Evolutionary conservation across 257 asterid genomes (phyloP), one percentile per base, ranked within the genome.

Genomic region (Lantana camara): DNA sequence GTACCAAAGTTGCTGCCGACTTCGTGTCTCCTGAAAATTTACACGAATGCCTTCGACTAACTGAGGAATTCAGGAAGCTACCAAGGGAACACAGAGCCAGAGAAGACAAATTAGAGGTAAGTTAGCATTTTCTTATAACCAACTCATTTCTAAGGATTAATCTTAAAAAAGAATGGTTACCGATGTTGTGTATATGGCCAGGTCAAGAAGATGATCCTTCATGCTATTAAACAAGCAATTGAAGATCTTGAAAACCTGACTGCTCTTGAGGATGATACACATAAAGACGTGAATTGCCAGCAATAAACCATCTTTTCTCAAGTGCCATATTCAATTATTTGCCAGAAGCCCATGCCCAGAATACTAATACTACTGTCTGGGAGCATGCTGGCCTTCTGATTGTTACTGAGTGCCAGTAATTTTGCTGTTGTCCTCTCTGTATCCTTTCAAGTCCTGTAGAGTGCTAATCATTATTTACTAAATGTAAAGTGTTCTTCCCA

Each of bases 81-180:
- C 97, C 98, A 15, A 90, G 55, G 61, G 71, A 72, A 64, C 98
- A 93, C 77, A 93, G 78, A 80, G 95, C 95, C 67, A 87, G 78
- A 70, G 98, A 93, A 81, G 98, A 93, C 84, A 93, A 93, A 72
- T 67, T 93, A 67, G 98, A 93, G 95, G 98, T 93, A 77, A 8
- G 37, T 52, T 13, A 10, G n/a, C 10, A 58, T 40, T 19, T 23
- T 38, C 68, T 51, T 47, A 7, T 57, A n/a, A 15, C 20, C 54
- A 15, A 20, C 27, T 24, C 13, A 9, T 29, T 20, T 13, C 29
- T 19, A 21, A 34, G 32, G 6, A 7, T 9, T 19, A 9, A 17
- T 44, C 15, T n/a, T n/a, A n/a, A n/a, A 44, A 13, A 30, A 57
- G 9, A n/a, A 57, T 51, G 22, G 20, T 47, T 29, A 63, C 47